Evolutionary conservation across 495 filamentous ascomycete species (phyloP).

Genomic region (Acidomyces sp.): DNA sequence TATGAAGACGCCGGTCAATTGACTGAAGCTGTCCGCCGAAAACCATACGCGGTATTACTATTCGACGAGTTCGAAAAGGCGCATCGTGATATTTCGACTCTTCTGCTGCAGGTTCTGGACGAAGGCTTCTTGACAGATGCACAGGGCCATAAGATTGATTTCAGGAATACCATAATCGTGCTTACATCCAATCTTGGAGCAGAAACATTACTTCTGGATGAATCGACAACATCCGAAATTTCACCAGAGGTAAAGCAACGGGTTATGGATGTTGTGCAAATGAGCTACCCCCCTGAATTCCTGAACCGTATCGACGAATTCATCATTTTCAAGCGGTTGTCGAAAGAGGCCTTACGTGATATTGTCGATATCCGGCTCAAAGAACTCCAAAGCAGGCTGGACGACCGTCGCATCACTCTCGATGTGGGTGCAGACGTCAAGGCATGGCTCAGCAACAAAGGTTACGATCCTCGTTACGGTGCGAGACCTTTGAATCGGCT

Average conservation of each 20-base stretch:
- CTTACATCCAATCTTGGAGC: conserved; percentile 88
- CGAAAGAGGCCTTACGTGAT: conserved; percentile 62
- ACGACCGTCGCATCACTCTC: conserved; percentile 72
- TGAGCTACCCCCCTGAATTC: conserved; percentile 79
- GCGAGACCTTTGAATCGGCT: conserved; percentile 87
- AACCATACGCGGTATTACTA: conserved; percentile 87
- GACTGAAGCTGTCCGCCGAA: conserved; percentile 86
- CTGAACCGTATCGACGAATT: conserved; percentile 94
- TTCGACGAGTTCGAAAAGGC: conserved; percentile 99
- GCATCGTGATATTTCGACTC: conserved; percentile 81
- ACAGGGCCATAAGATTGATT: conserved; percentile 92
- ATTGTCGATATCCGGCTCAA: conserved; percentile 86
- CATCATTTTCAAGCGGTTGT: conserved; percentile 84
- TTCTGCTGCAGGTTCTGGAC: conserved; percentile 92
- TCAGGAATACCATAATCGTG: conserved; percentile 90
- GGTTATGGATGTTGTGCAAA: conserved; percentile 78
- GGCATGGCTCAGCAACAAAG: conserved; percentile 72
- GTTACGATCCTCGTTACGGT: conserved; percentile 84
- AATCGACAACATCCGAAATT: conserved; percentile 44
- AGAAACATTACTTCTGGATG: conserved; percentile 51
- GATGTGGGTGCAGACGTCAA: conserved; percentile 57
- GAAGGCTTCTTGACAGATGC: conserved; percentile 92
- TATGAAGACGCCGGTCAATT: conserved; percentile 96
- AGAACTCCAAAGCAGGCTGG: conserved; percentile 71
- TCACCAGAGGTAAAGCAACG: conserved; percentile 54